A percentile compares a stretch with the other conserved stretches of the same genome.
Evolutionary conservation across 1,284 basidiomycete species (phyloP).

Genomic region (Boletus mariae): DNA sequence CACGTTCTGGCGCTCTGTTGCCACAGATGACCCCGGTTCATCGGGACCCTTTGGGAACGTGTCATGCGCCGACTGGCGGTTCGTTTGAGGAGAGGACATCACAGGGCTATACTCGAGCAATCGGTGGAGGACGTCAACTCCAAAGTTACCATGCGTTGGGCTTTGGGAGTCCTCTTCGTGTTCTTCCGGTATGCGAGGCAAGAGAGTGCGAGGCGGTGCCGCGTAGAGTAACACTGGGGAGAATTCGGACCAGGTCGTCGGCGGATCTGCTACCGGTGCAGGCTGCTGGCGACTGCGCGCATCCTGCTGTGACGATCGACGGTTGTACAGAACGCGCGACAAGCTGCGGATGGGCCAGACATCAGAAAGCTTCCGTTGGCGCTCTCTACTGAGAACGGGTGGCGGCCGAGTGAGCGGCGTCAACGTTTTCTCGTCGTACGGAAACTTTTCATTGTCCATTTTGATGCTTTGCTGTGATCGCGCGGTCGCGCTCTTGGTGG

Average conservation of each 20-base stretch:
- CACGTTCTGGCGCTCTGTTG: not conserved
- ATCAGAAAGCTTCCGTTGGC: constrained; percentile 12
- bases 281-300: not conserved
- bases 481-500: not conserved
- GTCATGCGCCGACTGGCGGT: not conserved
- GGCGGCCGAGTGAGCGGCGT: constrained; percentile 17
- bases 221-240: constrained; percentile 19
- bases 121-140: constrained; percentile 4
- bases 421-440: constrained; percentile 15
- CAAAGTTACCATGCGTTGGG: constrained; percentile 7
- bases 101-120: constrained; percentile 8
- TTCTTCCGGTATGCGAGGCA: constrained; percentile 32
- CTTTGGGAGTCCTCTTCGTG: constrained; percentile 25
- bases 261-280: constrained; percentile 3
- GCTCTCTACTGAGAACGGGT: constrained; percentile 13
- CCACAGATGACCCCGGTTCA: not conserved
- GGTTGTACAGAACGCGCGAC: constrained; percentile 14
- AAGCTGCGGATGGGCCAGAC: constrained; percentile 26
- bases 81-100: not conserved
- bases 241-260: constrained; percentile 34
- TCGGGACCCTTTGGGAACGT: not conserved
- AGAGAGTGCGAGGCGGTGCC: constrained; percentile 17
- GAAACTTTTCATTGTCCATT: constrained; percentile 4
- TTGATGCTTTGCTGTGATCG: constrained; percentile 1
- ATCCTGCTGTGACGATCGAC: constrained; percentile 6